These are phyloP conservation scores for Ricinus communis DNA, from an alignment of 345 rosid species.

Conservation along the genomic window DNA sequence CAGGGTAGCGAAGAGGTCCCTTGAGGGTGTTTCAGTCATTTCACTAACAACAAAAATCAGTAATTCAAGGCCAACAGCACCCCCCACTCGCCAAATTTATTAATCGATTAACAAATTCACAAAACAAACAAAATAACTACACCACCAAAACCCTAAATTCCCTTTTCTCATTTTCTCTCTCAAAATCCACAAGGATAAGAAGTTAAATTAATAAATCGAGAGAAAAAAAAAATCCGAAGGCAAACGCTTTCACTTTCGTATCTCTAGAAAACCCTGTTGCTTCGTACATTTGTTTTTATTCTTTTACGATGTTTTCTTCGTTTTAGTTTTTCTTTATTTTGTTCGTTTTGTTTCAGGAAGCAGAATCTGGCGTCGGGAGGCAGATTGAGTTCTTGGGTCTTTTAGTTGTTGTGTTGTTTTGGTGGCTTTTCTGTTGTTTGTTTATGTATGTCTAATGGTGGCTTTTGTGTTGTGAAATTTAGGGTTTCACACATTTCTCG, in stretches of 20 bases:
- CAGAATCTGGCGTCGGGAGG: not conserved
- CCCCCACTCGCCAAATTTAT: not conserved
- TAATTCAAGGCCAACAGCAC: constrained; percentile 3
- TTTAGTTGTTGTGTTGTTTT: not conserved
- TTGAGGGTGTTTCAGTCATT: constrained; percentile 30
- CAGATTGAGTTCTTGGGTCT: constrained; percentile 9
- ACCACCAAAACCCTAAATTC: constrained; percentile 41
- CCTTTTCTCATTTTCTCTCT: constrained; percentile 18
- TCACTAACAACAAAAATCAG: not conserved
- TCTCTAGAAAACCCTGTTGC: constrained; percentile 11
- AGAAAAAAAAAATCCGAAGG: not conserved
- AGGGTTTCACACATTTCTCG: constrained; percentile 33
- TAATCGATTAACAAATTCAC: not conserved
- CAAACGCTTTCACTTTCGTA: not conserved
- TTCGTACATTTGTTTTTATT: constrained; percentile 2
- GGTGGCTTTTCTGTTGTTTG: constrained; percentile 14
- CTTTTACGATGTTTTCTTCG: constrained; percentile 9
- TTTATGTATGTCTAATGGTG: constrained; percentile 29
- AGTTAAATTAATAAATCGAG: too few species aligned
- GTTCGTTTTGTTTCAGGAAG: constrained; percentile 33
- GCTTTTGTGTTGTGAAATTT: constrained; percentile 38
- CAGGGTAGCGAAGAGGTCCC: too few species aligned
- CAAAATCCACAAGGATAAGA: not conserved
- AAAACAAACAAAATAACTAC: not conserved
- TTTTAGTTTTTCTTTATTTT: constrained; percentile 2